Evolutionary conservation across 345 rosid genomes (phyloP), one percentile per base, ranked within the genome.

Genomic region (Salix suchowensis): DNA sequence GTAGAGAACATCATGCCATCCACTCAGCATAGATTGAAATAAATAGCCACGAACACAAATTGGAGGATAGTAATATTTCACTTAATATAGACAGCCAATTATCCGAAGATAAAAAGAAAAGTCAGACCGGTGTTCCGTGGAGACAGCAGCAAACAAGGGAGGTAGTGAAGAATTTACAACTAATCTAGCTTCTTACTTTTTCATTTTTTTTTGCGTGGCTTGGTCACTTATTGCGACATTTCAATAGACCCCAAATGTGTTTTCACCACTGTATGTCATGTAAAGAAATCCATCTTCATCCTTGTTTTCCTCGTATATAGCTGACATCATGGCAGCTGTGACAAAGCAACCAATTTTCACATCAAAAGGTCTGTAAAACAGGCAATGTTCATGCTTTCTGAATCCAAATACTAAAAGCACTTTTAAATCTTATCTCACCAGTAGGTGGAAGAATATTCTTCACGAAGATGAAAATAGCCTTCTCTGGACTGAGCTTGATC

Each of bases 211-310:
- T 42, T 48, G 76, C 32, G 8, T 26, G 64, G 26, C 68, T 36
- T 68, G 74, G 65, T 78, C 76, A 81, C 85, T 44, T 26, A 62
- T 67, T 65, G 55, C 79, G 67, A 72, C 30, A 15, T 74, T 79
- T 90, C 82, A 81, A 55, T 74, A 39, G 65, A 67, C 65, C 67
- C 99, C 99, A 65, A 96, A 95, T 44, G 98, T 95, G 89, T 91
- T 95, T 87, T 95, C 98, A 7, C 98, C 96, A 3, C 98, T 95
- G 94, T 93, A 95, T 46, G 92, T 93, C 98, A 93, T 95, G 88
- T 95, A 95, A 65, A 95, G 93, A 84, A 95, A 95, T 32, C 98
- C 97, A 79, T 95, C 98, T 84, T 91, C 98, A 71, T 95, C 98
- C 85, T 90, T 93, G 87, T 93, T 91, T 82, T 95, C 98, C 76